Conservation (phyloP, 352 stramenopile species). For the Phytophthora vignae region DNA sequence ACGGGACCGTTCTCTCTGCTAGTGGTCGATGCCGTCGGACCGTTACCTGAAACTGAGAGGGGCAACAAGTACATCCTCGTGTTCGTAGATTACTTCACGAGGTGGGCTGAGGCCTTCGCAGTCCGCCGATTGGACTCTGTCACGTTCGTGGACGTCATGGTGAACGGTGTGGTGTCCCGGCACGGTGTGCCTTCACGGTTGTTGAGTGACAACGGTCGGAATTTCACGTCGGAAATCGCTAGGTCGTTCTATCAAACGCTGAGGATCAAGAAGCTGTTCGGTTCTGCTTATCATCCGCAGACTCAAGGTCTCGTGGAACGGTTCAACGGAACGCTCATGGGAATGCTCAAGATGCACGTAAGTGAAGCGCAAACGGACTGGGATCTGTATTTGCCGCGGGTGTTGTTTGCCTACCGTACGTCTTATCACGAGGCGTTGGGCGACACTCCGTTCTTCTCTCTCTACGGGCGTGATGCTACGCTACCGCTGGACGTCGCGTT, state of each 20-base stretch:
- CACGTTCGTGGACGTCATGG: not conserved
- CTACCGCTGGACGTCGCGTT: conserved; percentile 15
- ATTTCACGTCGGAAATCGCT: conserved; percentile 8
- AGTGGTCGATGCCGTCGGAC: no score
- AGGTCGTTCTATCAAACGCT: conserved; percentile 10
- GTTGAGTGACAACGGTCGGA: conserved; percentile 5
- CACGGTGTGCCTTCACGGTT: conserved; percentile 6
- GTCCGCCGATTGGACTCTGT: not conserved
- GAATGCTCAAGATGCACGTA: no score
- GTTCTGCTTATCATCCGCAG: conserved; percentile 1
- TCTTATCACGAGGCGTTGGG: conserved; percentile 10
- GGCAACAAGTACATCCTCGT: conserved; percentile 4
- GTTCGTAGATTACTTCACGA: not conserved
- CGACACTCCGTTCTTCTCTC: conserved; percentile 13
- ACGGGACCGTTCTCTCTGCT: not conserved
- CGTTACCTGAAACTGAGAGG: not conserved
- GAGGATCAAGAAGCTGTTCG: conserved; percentile 12
- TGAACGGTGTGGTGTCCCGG: not conserved
- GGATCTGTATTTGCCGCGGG: no score
- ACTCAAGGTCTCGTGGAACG: not conserved
- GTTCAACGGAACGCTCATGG: no score
- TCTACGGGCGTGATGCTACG: conserved; percentile 6
- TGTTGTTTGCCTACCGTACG: not conserved
- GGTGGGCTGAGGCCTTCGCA: not conserved
- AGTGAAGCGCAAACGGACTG: no score